Base-by-base conservation (phyloP, 2,329 filamentous ascomycete species). In the Simplicillium aogashimaense region DNA sequence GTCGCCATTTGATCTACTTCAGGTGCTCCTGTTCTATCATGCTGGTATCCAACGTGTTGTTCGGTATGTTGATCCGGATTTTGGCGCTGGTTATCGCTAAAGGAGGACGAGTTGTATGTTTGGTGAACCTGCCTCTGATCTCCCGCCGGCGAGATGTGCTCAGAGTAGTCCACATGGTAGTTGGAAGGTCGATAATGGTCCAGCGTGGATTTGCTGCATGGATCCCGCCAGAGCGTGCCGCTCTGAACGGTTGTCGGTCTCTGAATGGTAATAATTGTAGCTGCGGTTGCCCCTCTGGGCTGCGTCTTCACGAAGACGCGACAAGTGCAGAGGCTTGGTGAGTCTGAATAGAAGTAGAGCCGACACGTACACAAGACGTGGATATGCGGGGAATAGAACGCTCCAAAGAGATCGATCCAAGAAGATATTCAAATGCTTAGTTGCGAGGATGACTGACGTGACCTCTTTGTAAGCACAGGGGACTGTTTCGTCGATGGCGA, bases 161-260 rank as follows among this genome's bases (percentile, higher is more conserved):
- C 69, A 66, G 78, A 72, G 68, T 83, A 85, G 61, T 82, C 77
- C 73, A 84, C 78, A 75, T 81, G 76, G 72, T 83, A 83, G 69
- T 80, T 76, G 61, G 72, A 74, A 66, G 77, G 71, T 73, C 78
- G 76, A 70, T 85, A 86, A 65, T 80, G 78, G 72, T 76, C 73
- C 76, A 83, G 76, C 69, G 76, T 82, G 74, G 67, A 76, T 70
- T 70, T 74, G 65, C 75, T 74, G 65, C 78, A 83, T 83, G 74
- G 77, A 76, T 77, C 73, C 77, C 77, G 78, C 80, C 79, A 83
- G 80, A 83, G 78, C 79, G 72, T 74, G 66, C 69, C 78, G 78
- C 80, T 76, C 79, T 79, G 76, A 77, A 79, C 78, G 78, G 74
- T 71, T 73, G 73, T 76, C 69, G 74, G 70, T 64, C 62, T 72